A percentile compares a stretch with the other conserved stretches of the same genome.
phyloP scores from a whole-genome alignment of 164 flowering plant species.

The Vitis rotundifolia region DNA sequence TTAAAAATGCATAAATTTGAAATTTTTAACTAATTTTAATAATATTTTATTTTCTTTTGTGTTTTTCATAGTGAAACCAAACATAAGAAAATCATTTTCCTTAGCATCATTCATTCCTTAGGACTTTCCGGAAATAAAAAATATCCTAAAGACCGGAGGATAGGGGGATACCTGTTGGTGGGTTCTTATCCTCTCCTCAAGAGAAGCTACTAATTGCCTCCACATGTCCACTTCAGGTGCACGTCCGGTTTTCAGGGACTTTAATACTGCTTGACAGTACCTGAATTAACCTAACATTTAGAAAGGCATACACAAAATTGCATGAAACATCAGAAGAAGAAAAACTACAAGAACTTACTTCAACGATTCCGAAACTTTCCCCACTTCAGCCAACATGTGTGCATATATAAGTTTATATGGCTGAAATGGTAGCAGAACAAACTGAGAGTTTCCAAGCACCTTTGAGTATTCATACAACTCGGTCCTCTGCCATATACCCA shows the following conservation, averaged over 20 bases:
- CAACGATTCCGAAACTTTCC: conserved; percentile 79
- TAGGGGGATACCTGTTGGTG: conserved; percentile 77
- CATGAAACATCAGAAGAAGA: neutral
- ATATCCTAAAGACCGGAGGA: too few species aligned
- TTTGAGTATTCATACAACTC: conserved; percentile 94
- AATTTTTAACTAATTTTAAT: too few species aligned
- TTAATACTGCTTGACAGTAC: conserved; percentile 83
- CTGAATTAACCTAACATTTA: conserved; percentile 37
- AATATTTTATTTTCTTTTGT: too few species aligned
- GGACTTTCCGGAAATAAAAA: too few species aligned
- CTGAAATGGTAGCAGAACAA: conserved; percentile 79
- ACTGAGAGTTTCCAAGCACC: conserved; percentile 97
- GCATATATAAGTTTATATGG: conserved; percentile 97
- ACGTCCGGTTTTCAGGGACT: conserved; percentile 83
- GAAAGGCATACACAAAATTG: neutral
- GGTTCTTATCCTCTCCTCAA: conserved; percentile 81
- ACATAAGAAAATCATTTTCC: too few species aligned
- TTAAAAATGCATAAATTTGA: too few species aligned
- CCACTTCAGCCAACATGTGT: conserved; percentile 95
- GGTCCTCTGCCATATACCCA: conserved; percentile 70
- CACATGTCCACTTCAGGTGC: conserved; percentile 77
- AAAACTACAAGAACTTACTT: conserved; percentile 49
- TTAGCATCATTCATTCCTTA: too few species aligned
- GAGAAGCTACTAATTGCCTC: conserved; percentile 64
- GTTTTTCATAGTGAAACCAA: too few species aligned